Base-by-base conservation (phyloP, 768 basidiomycete genomes). In the Boletus patriciae region DNA sequence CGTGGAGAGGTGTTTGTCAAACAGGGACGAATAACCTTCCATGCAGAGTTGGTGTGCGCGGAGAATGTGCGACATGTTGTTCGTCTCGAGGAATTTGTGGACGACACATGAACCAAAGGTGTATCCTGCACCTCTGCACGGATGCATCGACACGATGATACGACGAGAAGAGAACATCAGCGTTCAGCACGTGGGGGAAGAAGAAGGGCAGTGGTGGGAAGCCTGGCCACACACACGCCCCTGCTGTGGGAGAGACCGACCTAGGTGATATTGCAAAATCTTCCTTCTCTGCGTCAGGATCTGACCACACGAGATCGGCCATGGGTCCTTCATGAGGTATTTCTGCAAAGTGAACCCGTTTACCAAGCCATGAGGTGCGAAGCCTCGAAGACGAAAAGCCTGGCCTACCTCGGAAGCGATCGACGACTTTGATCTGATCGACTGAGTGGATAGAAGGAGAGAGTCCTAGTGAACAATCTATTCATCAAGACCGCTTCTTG, bases 271-370 rank as follows among this genome's bases (percentile, higher is more conserved):
- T 98, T 29, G 97, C 96, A 70, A 98, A 99, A 68, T 98, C 97
- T 72, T 98, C 97, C 73, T 98, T 99, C 73, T 99, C 97, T 37
- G 93, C 86, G 76, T 99, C 97, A 36, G 97, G 97, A 81, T 99
- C 97, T 44, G 95, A 98, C 97, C 97, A 99, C 2, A 99, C 97
- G 29, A 99, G 83, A 81, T 99, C 97, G 13, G 96, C 96, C 94
- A 99, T 98, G 27, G 97, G 96, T 4, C 97, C 97, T 73, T 99
- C 97, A 66, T 98, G 97, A 42, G 97, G 97, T 56, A 99, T 98
- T 79, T 99, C 97, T 94, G 67, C 56, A 55, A 49, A 49, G 47
- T 21, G 0, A 52, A 43, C 11, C 43, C 65, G 21, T 57, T 59
- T 45, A 48, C 12, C 56, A 41, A 62, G 55, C 47, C 51, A 66